Conservation (phyloP, 2,329 filamentous ascomycete species). For the Chaetomium globosum region DNA sequence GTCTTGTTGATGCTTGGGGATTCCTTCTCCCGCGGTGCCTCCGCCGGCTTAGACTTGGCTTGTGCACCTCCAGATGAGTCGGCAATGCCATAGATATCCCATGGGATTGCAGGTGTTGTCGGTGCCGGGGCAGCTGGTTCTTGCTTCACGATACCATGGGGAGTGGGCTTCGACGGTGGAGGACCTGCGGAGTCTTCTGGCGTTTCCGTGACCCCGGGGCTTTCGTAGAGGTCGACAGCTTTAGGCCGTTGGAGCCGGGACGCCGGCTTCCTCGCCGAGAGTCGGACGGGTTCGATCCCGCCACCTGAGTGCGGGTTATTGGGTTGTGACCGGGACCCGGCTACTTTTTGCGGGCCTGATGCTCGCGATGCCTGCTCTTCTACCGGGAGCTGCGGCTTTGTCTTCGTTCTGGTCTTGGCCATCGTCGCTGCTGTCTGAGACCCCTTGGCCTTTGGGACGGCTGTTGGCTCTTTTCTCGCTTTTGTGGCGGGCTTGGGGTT, state of each 20-base stretch:
- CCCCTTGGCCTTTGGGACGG: background rate
- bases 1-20: background rate
- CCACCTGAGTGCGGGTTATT: background rate
- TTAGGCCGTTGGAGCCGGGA: background rate
- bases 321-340: background rate
- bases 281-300: background rate
- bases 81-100: conserved; percentile 7
- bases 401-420: background rate
- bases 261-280: background rate
- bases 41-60: background rate
- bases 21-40: background rate
- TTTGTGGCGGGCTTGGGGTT: background rate
- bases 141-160: background rate
- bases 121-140: background rate
- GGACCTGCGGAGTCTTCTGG: background rate
- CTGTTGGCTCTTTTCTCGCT: too few relatives aligned
- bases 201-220: background rate
- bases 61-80: background rate
- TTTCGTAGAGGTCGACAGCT: conserved; percentile 5
- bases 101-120: background rate
- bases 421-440: background rate
- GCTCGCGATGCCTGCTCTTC: background rate
- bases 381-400: background rate
- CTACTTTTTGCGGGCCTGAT: too few relatives aligned
- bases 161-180: too few relatives aligned